phyloP scores from a whole-genome alignment of 768 basidiomycete species.

The Rhizopogon vulgaris region DNA sequence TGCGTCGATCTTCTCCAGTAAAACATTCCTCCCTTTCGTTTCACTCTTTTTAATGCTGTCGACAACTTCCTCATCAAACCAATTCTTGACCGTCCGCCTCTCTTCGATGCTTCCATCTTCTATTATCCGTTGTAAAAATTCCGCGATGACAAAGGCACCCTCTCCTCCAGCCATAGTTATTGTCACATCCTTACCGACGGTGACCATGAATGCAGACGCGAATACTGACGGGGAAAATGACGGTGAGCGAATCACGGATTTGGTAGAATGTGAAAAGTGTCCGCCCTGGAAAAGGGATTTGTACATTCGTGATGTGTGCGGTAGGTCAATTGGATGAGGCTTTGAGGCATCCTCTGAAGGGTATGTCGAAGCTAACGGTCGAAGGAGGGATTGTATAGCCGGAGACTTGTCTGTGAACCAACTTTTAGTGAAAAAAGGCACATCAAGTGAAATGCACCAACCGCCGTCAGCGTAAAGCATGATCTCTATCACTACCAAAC shows the following conservation, averaged over 20 bases:
- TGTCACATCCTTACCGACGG: constrained; percentile 46
- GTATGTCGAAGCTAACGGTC: constrained; percentile 49
- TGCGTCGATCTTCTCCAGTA: constrained; percentile 50
- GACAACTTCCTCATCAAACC: constrained; percentile 50
- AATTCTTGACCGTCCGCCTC: constrained; percentile 41
- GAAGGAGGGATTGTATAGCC: constrained; percentile 56
- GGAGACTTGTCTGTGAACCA: constrained; percentile 56
- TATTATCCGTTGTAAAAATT: constrained; percentile 56
- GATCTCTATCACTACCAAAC: constrained; percentile 71
- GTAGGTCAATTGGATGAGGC: constrained; percentile 72
- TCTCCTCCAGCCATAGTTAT: constrained; percentile 52
- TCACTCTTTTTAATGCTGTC: constrained; percentile 45
- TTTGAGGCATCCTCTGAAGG: constrained; percentile 42
- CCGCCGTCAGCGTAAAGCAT: constrained; percentile 86
- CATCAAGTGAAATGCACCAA: constrained; percentile 28
- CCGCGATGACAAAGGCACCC: constrained; percentile 73
- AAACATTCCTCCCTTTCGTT: constrained; percentile 66
- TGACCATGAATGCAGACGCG: constrained; percentile 49
- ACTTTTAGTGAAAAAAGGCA: not conserved
- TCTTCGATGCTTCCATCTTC: constrained; percentile 34
- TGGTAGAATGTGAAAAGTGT: constrained; percentile 66
- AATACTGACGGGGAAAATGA: constrained; percentile 56
- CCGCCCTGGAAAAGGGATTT: constrained; percentile 90
- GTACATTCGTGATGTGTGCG: constrained; percentile 79
- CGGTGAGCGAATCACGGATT: constrained; percentile 44